Conservation (phyloP, 129 eudicot genomes). For the Tagetes erecta region DNA sequence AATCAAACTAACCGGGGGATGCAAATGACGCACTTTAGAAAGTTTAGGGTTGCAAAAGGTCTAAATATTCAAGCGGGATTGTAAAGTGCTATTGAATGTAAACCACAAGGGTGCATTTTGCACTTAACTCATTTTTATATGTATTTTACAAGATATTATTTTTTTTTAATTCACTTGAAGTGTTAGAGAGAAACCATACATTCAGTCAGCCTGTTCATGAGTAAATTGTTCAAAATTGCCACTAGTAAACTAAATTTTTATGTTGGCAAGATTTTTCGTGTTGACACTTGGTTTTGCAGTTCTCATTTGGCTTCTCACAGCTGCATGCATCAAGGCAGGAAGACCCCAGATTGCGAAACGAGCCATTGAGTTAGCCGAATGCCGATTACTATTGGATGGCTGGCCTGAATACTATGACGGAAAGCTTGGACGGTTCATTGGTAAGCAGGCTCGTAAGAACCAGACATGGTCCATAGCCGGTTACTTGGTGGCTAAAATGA, state of each 20-base stretch:
- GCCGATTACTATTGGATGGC: slow-evolving; percentile 65
- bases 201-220: not conserved
- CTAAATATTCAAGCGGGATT: no score
- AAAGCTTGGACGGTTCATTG: slow-evolving; percentile 70
- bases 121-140: no score
- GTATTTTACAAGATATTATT: not conserved
- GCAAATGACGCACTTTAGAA: no score
- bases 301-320: slow-evolving; percentile 85
- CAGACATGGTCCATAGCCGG: slow-evolving; percentile 98
- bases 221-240: no score
- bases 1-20: no score
- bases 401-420: slow-evolving; percentile 97
- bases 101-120: no score
- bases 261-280: not conserved
- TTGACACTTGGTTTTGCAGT: slow-evolving; percentile 37
- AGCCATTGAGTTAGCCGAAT: slow-evolving; percentile 73
- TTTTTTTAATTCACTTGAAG: not conserved
- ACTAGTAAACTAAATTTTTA: no score
- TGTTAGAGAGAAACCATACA: not conserved
- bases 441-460: slow-evolving; percentile 85
- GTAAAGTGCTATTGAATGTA: no score
- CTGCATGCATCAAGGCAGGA: slow-evolving; percentile 88
- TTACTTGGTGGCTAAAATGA: slow-evolving; percentile 88
- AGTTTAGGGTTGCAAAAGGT: no score
- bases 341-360: slow-evolving; percentile 82